Conservation (phyloP, 768 basidiomycete genomes). For the Lactifluus piperatus region DNA sequence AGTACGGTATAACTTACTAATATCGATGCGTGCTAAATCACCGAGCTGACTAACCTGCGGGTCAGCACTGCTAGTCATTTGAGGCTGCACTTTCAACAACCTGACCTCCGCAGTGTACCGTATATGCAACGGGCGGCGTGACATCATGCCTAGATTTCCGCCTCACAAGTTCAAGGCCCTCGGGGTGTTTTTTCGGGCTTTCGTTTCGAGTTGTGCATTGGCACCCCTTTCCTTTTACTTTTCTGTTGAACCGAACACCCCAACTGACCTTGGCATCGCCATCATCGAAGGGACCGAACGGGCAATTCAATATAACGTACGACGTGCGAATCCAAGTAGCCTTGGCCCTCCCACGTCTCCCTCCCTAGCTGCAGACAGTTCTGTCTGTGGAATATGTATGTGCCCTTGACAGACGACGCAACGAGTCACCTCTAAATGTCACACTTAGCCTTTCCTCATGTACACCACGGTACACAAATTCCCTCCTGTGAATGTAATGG, state of each 20-base stretch:
- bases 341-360: background rate
- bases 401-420: background rate
- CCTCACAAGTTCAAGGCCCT: background rate
- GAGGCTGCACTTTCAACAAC: background rate
- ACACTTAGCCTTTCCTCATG: conserved; percentile 21
- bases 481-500: background rate
- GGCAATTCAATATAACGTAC: too few species aligned
- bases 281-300: background rate
- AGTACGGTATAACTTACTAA: too few species aligned
- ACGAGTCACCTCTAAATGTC: background rate
- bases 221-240: background rate
- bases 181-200: background rate
- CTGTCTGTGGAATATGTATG: background rate
- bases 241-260: background rate
- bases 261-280: background rate
- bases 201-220: background rate
- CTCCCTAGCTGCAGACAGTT: background rate
- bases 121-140: background rate
- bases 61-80: too few species aligned
- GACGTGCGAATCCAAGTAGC: background rate
- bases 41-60: too few species aligned
- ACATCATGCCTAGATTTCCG: background rate
- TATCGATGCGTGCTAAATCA: too few species aligned
- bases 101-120: background rate
- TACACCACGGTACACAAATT: conserved; percentile 27